Evolutionary conservation across 371 early-diverging fungal genomes (phyloP), one percentile per base, ranked within the genome.

Genomic region (Mortierella sp.): DNA sequence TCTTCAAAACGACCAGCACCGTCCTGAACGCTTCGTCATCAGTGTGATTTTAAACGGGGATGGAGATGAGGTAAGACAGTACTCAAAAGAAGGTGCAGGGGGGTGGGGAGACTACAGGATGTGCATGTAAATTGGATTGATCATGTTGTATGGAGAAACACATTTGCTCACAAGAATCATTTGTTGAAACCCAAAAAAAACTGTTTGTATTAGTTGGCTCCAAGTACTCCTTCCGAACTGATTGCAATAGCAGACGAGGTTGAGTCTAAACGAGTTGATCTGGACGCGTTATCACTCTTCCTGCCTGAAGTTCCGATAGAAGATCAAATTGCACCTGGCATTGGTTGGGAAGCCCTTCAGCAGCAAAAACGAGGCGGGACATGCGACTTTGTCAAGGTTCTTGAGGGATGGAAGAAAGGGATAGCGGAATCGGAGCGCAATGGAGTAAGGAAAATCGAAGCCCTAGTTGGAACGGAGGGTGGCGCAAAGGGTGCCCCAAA

Each of bases 41-140:
- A 85, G 86, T 46, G 72, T 85, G 24, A 81, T 85, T 54, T 51
- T 85, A 54, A 85, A 48, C 35, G 86, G 86, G 18, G 82, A 85
- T n/a, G 86, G 86, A 21, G 82, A 79, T 41, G 86, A 85, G 86
- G 86, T 85, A 77, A 51, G 35, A 41, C 27, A 44, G 29, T 16
- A 16, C 60, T 58, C 14, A n/a, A 32, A 60, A 14, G 14, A 60
- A 60, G 5, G 60, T 32, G 14, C 11, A 29, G 55, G 21, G 11
- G n/a, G 7, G 12, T 14, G 12, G 12, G 48, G 68, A 48, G 38
- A 14, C 8, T 51, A 27, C 18, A 60, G n/a, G 18, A 29, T 32
- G 32, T 14, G 60, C 32, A 5, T 16, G 60, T 60, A 60, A 32
- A 32, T 60, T 60, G 60, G 27, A 32, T 32, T 60, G 32, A 60